phyloP scores from a whole-genome alignment of 495 filamentous ascomycete species.

The Penicillium mononematosum region DNA sequence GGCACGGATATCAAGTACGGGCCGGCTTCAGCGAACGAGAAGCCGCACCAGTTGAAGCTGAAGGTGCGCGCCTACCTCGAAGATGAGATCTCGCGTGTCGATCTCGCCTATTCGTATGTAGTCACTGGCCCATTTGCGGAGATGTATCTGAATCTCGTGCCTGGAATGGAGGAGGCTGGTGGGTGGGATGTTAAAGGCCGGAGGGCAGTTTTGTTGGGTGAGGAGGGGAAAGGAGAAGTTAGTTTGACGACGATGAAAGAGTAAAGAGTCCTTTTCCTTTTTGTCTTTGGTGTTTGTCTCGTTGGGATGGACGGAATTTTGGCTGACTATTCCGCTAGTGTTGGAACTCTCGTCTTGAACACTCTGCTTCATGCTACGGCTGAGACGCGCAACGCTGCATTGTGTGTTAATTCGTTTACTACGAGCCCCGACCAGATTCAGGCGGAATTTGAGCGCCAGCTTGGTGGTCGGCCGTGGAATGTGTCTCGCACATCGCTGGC shows the following conservation, averaged over 20 bases:
- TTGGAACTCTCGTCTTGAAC: conserved; percentile 62
- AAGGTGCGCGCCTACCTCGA: conserved; percentile 61
- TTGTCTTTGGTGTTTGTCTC: not conserved
- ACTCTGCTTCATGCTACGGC: conserved; percentile 54
- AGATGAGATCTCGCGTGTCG: conserved; percentile 33
- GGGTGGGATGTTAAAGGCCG: conserved; percentile 56
- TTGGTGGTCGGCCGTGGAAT: conserved; percentile 48
- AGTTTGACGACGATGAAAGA: conserved; percentile 67
- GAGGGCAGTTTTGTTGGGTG: conserved; percentile 58
- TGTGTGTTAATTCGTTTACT: conserved; percentile 71
- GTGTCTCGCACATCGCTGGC: conserved; percentile 54
- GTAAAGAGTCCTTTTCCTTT: conserved; percentile 43
- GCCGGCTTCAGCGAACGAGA: conserved; percentile 56
- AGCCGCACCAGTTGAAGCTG: conserved; percentile 69
- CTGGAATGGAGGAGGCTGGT: conserved; percentile 37
- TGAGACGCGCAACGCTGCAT: conserved; percentile 50
- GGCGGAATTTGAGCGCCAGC: conserved; percentile 65
- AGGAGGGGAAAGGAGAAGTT: conserved; percentile 51
- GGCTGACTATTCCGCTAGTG: conserved; percentile 40
- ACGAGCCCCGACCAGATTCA: conserved; percentile 60
- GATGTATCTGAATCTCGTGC: conserved; percentile 52
- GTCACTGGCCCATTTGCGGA: conserved; percentile 69
- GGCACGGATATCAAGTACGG: conserved; percentile 73
- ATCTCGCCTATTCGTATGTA: conserved; percentile 64
- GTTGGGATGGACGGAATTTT: conserved; percentile 1